Conservation (phyloP, 2,329 filamentous ascomycete species). For the Drechslerella coelobrocha region DNA sequence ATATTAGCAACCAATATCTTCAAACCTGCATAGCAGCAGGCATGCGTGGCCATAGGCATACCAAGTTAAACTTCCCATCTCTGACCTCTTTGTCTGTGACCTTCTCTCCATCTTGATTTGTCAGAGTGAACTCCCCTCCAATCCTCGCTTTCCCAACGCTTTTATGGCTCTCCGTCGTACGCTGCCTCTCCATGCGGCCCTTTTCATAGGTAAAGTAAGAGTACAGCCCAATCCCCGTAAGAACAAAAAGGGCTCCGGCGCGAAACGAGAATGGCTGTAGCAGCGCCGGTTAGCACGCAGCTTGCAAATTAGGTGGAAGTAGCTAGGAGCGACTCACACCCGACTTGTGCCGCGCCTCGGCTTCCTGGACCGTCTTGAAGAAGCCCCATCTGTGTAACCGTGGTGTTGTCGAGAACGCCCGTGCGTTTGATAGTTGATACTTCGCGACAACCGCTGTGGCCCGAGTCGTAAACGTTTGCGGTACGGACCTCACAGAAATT, state of each 20-base stretch:
- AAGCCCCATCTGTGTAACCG: conserved; percentile 30
- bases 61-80: conserved; percentile 78
- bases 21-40: not conserved
- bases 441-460: conserved; percentile 7
- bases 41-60: conserved; percentile 1
- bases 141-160: conserved; percentile 92
- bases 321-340: conserved; percentile 58
- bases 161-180: conserved; percentile 89
- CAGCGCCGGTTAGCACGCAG: conserved; percentile 31
- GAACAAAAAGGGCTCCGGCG: conserved; percentile 82
- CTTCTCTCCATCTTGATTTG: conserved; percentile 78
- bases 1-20: conserved; percentile 8
- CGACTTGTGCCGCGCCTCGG: conserved; percentile 60
- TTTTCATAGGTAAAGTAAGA: conserved; percentile 96
- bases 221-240: conserved; percentile 76
- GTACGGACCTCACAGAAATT: conserved; percentile 1
- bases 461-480: conserved; percentile 6
- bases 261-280: conserved; percentile 88
- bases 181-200: conserved; percentile 83
- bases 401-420: conserved; percentile 38
- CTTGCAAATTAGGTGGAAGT: conserved; percentile 27
- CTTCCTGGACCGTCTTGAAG: conserved; percentile 61
- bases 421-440: not conserved
- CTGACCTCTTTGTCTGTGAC: conserved; percentile 82
- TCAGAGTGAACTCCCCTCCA: conserved; percentile 81